Percentiles rank a stretch among this genome's conserved stretches.
phyloP scores from a whole-genome alignment of 2,329 filamentous ascomycete species.

The Beauveria caledonica region DNA sequence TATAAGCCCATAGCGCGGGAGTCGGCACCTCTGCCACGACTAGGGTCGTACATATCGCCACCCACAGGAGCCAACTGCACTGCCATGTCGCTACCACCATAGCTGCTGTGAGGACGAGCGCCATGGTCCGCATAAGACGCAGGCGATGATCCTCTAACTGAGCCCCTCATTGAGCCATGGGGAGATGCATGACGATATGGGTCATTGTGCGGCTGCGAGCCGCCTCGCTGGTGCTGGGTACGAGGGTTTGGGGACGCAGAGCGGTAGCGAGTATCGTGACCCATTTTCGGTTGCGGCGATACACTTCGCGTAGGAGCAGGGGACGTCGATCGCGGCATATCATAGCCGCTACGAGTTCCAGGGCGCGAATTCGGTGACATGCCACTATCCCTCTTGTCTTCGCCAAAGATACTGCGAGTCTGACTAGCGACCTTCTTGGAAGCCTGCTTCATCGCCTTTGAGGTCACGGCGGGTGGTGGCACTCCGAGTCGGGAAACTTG shows the following conservation, averaged over 20 bases:
- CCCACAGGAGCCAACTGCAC: conserved; percentile 55
- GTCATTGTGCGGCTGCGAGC: conserved; percentile 30
- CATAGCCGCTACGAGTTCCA: conserved; percentile 41
- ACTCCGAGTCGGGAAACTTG: conserved; percentile 74
- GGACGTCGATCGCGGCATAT: conserved; percentile 54
- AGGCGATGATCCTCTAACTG: conserved; percentile 39
- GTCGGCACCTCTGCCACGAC: conserved; percentile 41
- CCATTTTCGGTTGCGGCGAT: conserved; percentile 54
- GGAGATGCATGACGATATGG: conserved; percentile 47
- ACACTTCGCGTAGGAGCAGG: conserved; percentile 57
- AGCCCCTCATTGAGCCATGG: conserved; percentile 35
- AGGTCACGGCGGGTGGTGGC: conserved; percentile 85
- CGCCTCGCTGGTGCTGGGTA: conserved; percentile 28
- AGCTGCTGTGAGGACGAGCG: conserved; percentile 42
- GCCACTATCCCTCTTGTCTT: conserved; percentile 27
- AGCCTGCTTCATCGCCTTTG: conserved; percentile 90
- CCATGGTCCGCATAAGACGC: conserved; percentile 38
- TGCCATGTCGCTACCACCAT: conserved; percentile 51
- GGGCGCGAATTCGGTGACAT: conserved; percentile 41
- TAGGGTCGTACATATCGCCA: conserved; percentile 52
- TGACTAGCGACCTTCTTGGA: conserved; percentile 82
- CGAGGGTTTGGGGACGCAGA: conserved; percentile 60
- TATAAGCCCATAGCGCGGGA: conserved; percentile 48
- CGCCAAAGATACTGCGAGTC: conserved; percentile 68
- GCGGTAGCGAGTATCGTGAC: conserved; percentile 38